Base-by-base conservation (phyloP, 2,329 filamentous ascomycete species). In the Thielaviopsis musarum region DNA sequence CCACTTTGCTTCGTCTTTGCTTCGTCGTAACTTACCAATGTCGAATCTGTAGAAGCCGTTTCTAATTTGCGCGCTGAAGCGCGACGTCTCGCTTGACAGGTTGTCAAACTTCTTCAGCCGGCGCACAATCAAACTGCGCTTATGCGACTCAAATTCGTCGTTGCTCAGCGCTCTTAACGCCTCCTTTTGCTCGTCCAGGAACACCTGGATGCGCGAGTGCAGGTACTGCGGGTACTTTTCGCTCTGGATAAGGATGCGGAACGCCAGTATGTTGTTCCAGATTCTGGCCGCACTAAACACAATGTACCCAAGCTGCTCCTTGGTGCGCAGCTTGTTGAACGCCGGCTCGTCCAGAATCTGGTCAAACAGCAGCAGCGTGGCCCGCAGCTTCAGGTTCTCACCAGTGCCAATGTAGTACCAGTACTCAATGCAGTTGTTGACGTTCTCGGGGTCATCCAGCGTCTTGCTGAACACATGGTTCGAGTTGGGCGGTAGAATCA, bases 291-390 rank as follows among this genome's bases (percentile, higher is more conserved):
- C 88, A 55, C 87, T 91, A 71, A 91, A 95, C 0, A 98, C 91
- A 58, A 98, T 88, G 66, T 98, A 98, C 13, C 93, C 93, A 6
- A 98, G 84, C 72, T 98, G 91, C 70, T 98, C 91, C 71, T 97
- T 96, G 52, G 93, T 97, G 56, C 93, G 83, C 7, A 98, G 78
- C 70, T 95, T 90, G 71, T 98, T 89, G 68, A 97, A 98, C 9
- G 87, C 87, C 3, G 91, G 91, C 72, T 98, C 93, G 60, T 95
- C 87, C 0, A 89, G 84, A 73, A 98, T 87, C 71, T 97, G 93
- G 26, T 88, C 86, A 51, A 96, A 78, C 5, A 98, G 77, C 51
- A 94, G 76, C 0, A 88, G 78, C 70, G 87, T 90, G 15, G 91
- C 87, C 19, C 89, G 82, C 13, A 87, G 71, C 5, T 71, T 68